Conservation (phyloP, 1,139 yeast species). For the Hemisphaericaspora xylofermentans region DNA sequence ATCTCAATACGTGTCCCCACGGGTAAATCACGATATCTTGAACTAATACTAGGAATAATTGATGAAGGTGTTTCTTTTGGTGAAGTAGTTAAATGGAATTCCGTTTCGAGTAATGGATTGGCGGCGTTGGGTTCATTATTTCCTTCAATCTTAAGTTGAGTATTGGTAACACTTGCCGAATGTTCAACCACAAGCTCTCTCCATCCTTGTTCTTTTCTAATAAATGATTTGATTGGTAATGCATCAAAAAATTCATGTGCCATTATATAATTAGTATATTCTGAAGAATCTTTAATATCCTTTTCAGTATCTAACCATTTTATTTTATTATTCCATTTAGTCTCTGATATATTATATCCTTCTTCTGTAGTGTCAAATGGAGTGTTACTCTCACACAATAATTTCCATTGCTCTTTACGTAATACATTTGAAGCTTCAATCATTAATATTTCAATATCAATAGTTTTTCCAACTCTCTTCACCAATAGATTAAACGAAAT, state of each 20-base stretch:
- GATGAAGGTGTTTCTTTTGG: slow-evolving; percentile 67
- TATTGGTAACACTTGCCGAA: slow-evolving; percentile 41
- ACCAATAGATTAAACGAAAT: slow-evolving; percentile 45
- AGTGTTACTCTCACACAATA: slow-evolving; percentile 41
- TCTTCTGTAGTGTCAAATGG: slow-evolving; percentile 20
- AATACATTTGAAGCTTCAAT: slow-evolving; percentile 75
- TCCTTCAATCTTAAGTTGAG: slow-evolving; percentile 30
- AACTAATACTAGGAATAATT: slow-evolving; percentile 51
- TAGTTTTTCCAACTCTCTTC: slow-evolving; percentile 21
- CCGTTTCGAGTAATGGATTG: slow-evolving; percentile 28
- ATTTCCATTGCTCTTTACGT: slow-evolving; percentile 53
- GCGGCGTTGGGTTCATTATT: slow-evolving; percentile 7
- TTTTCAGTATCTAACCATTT: slow-evolving; percentile 73
- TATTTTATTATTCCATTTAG: slow-evolving; percentile 55
- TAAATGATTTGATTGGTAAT: slow-evolving; percentile 72
- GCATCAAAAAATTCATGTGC: slow-evolving; percentile 93
- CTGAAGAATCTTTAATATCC: slow-evolving; percentile 41
- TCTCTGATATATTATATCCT: slow-evolving; percentile 40
- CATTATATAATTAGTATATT: slow-evolving; percentile 58
- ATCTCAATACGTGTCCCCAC: slow-evolving; percentile 65
- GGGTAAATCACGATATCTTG: slow-evolving; percentile 55
- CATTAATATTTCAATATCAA: slow-evolving; percentile 47
- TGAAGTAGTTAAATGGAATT: slow-evolving; percentile 60
- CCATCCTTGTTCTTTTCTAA: slow-evolving; percentile 68
- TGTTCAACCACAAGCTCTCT: slow-evolving; percentile 71